phyloP scores from a whole-genome alignment of 2,329 filamentous ascomycete species.

The Fusarium agapanthi region DNA sequence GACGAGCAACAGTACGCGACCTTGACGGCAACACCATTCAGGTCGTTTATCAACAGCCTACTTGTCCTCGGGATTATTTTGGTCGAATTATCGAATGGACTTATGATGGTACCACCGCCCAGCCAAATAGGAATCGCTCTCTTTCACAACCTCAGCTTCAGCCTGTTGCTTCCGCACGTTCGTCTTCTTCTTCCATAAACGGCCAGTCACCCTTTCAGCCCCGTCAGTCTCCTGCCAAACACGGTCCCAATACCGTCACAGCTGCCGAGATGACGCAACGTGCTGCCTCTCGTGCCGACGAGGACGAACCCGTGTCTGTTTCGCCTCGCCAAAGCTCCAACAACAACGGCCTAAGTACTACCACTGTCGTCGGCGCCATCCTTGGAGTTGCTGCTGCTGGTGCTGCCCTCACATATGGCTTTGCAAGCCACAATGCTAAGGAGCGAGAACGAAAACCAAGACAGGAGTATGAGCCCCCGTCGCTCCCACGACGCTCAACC shows the following conservation, averaged over 20 bases:
- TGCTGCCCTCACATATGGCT: slow-evolving; percentile 71
- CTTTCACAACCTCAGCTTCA: slow-evolving; percentile 36
- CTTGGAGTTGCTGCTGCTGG: slow-evolving; percentile 83
- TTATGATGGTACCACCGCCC: slow-evolving; percentile 51
- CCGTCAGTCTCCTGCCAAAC: slow-evolving; percentile 29
- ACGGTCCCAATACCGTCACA: slow-evolving; percentile 33
- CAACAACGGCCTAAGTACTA: slow-evolving; percentile 60
- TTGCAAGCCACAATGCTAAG: slow-evolving; percentile 60
- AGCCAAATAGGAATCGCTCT: slow-evolving; percentile 29
- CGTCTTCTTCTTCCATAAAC: slow-evolving; percentile 37
- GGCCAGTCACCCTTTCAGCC: slow-evolving; percentile 31
- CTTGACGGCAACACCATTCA: slow-evolving; percentile 87
- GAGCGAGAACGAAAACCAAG: slow-evolving; percentile 55
- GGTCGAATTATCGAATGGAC: slow-evolving; percentile 61
- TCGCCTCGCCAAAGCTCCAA: slow-evolving; percentile 49
- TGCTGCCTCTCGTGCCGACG: slow-evolving; percentile 29
- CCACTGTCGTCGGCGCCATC: slow-evolving; percentile 76
- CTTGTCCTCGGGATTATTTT: slow-evolving; percentile 47
- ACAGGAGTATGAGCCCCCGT: slow-evolving; percentile 53
- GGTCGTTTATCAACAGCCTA: slow-evolving; percentile 65
- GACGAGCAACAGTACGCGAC: slow-evolving; percentile 71
- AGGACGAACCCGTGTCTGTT: slow-evolving; percentile 31
- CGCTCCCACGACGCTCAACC: slow-evolving; percentile 56
- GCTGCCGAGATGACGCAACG: slow-evolving; percentile 38
- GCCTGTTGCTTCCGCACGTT: slow-evolving; percentile 26